phyloP scores from a whole-genome alignment of 108 stramenopile species.

The Cyclotella cryptica region DNA sequence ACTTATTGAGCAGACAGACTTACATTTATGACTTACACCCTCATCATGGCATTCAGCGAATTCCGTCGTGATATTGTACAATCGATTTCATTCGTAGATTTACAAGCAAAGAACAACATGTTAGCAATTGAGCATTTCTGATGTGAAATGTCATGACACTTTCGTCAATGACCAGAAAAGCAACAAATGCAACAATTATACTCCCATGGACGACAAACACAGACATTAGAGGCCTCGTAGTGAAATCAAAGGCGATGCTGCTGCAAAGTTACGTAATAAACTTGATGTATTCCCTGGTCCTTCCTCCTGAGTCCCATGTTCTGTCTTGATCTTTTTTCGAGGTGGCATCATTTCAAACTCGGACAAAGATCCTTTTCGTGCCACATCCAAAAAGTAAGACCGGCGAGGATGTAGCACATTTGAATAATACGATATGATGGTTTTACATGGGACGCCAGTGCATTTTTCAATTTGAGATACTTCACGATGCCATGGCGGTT shows the following conservation, averaged over 20 bases:
- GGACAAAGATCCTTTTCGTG: conserved; percentile 12
- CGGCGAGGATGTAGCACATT: conserved; percentile 36
- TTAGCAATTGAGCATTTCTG: conserved; percentile 37
- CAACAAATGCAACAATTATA: conserved; percentile 24
- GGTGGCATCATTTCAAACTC: conserved; percentile 2
- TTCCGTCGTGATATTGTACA: background rate
- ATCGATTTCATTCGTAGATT: background rate
- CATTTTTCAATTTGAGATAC: conserved; percentile 41
- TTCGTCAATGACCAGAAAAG: conserved; percentile 24
- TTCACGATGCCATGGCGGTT: conserved; percentile 46
- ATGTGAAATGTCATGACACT: conserved; percentile 28
- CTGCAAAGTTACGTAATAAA: conserved; percentile 34
- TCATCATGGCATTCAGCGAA: background rate
- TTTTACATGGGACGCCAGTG: conserved; percentile 29
- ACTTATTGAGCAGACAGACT: conserved; percentile 1
- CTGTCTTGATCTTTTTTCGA: background rate
- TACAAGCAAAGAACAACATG: conserved; percentile 18
- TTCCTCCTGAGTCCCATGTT: background rate
- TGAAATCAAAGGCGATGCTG: conserved; percentile 40
- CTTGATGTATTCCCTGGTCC: background rate
- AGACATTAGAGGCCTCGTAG: conserved; percentile 19
- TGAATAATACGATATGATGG: conserved; percentile 41
- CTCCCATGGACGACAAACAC: background rate
- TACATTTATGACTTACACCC: background rate
- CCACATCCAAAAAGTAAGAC: conserved; percentile 33